These are phyloP conservation scores for Lasiosphaeriaceae sp. DNA, from an alignment of 495 filamentous ascomycete species.

Conservation along the genomic window DNA sequence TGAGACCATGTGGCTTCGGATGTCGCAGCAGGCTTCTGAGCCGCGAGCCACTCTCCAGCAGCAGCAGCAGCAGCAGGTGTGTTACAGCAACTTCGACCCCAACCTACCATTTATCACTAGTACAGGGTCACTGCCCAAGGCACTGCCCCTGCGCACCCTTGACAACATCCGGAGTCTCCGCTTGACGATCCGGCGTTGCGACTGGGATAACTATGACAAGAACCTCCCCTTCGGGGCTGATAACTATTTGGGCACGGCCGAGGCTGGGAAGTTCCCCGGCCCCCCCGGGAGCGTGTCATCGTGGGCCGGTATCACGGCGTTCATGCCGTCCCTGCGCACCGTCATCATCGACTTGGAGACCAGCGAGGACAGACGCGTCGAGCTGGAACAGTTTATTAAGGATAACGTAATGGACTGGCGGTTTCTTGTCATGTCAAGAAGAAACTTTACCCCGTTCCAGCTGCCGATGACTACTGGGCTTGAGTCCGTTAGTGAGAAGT, in stretches of 20 bases:
- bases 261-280: no score
- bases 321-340: background rate
- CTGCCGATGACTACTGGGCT: background rate
- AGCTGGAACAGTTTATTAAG: background rate
- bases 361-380: background rate
- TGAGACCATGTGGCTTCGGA: background rate
- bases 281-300: background rate
- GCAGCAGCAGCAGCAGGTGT: background rate
- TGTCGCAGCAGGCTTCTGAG: background rate
- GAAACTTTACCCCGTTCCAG: no score
- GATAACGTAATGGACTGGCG: background rate
- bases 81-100: no score
- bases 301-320: background rate
- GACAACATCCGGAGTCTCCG: background rate
- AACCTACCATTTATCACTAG: background rate
- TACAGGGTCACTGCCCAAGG: background rate
- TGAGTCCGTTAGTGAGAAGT: background rate
- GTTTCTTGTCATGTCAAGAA: background rate
- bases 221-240: background rate
- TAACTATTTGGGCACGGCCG: no score
- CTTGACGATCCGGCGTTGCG: background rate
- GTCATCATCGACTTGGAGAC: constrained; percentile 6
- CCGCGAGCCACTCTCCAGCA: background rate
- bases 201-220: background rate
- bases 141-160: background rate